Conservation (phyloP, 306 rosid genomes). For the Medicago ruthenica region DNA sequence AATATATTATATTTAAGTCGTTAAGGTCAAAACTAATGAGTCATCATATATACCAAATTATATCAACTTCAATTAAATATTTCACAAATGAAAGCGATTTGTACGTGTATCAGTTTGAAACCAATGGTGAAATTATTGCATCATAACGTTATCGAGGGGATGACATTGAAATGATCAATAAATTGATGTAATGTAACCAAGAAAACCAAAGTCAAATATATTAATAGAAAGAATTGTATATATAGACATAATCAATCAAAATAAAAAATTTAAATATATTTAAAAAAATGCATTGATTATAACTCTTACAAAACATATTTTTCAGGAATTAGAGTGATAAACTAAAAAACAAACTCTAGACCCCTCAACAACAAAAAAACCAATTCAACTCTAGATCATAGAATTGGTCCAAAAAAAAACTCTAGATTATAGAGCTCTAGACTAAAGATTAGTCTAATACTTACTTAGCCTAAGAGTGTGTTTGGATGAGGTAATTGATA, state of each 20-base stretch:
- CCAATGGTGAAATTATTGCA: constrained; percentile 22
- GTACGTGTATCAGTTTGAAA: constrained; percentile 4
- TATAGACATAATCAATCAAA: neutral
- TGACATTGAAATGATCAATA: constrained; percentile 2
- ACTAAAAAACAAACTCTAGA: too few species aligned
- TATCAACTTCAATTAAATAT: neutral
- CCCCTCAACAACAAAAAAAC: too few species aligned
- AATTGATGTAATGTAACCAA: constrained; percentile 21
- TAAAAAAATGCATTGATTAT: too few species aligned
- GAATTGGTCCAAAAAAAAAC: too few species aligned
- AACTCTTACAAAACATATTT: too few species aligned
- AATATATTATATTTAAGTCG: neutral
- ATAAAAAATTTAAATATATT: neutral
- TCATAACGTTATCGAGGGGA: constrained; percentile 1
- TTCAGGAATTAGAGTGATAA: too few species aligned
- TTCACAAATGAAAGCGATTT: neutral
- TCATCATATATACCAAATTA: neutral
- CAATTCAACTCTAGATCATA: too few species aligned
- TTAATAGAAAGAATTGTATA: too few species aligned
- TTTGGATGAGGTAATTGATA: too few species aligned
- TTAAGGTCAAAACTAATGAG: neutral
- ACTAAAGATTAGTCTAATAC: too few species aligned
- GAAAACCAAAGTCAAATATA: constrained; percentile 26
- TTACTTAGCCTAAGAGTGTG: too few species aligned
- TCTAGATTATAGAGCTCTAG: too few species aligned